Base-by-base conservation (phyloP, 495 filamentous ascomycete species). In the Mycothermus thermophilus region DNA sequence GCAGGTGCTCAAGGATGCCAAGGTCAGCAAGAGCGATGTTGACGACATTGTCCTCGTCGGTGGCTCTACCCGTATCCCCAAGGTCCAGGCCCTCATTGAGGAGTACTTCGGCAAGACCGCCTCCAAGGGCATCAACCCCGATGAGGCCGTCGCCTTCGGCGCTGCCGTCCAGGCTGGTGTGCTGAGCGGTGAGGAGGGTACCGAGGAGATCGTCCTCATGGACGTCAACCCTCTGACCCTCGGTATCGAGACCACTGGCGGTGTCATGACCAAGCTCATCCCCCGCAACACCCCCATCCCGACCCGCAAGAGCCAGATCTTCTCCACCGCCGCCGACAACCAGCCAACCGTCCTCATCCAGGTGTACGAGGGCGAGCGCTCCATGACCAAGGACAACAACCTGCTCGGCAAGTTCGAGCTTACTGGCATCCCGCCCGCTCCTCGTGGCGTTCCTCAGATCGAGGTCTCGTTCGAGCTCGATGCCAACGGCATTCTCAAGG, bases 91-190 rank as follows among this genome's bases (percentile, higher is more conserved):
- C 47, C 81, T 96, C 50, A 77, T 96, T 38, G 84, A 95, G 72
- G 90, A 96, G 64, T 96, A 71, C 74, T 96, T 96, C 59, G 80
- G 84, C 62, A 96, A 93, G 79, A 80, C 86, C 63, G 84, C 86
- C 48, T 83, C 78, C 77, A 94, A 96, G 80, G 83, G 82, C 69
- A 92, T 96, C 55, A 96, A 96, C 71, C 88, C 88, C 44, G 88
- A 96, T 64, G 87, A 96, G 64, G 88, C 88, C 63, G 88, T 94
- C 47, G 88, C 88, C 56, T 94, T 87, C 60, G 88, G 88, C 62
- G 88, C 88, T 41, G 88, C 88, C 54, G 87, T 96, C 52, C 88
- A 96, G 69, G 88, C 80, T 69, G 88, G 85, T 78, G 79, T 96
- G 49, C 67, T 96, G 32, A 83, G 84, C 48, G 83, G 83, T 39